Percentiles rank a stretch among this genome's conserved stretches.
These are phyloP conservation scores for Mycena vitilis DNA, from an alignment of 768 basidiomycete genomes.

Conservation along the genomic window DNA sequence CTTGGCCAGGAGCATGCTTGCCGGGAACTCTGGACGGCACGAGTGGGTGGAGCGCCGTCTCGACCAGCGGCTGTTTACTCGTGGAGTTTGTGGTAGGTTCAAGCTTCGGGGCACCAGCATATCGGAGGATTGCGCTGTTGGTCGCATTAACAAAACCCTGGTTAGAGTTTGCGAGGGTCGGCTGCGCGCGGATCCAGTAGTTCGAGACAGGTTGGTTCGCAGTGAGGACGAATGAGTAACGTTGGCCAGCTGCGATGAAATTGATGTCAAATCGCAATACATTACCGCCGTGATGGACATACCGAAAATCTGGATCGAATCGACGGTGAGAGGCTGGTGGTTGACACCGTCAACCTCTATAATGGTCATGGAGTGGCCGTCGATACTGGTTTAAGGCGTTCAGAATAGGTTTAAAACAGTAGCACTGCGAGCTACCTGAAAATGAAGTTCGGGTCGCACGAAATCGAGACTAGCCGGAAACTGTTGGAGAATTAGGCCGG, in stretches of 20 bases:
- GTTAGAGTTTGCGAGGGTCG: background rate
- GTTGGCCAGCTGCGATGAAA: constrained; percentile 45
- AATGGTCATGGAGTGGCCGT: background rate
- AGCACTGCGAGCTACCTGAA: background rate
- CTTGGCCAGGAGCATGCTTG: constrained; percentile 41
- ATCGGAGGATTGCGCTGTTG: constrained; percentile 31
- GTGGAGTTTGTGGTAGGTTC: constrained; percentile 12
- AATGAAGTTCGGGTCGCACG: constrained; percentile 57
- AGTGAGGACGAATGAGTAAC: constrained; percentile 17
- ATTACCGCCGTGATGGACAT: constrained; percentile 35
- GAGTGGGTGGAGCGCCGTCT: constrained; percentile 39
- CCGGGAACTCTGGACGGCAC: constrained; percentile 44
- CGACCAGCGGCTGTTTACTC: constrained; percentile 15
- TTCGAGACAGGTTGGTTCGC: constrained; percentile 22
- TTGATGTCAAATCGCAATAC: background rate
- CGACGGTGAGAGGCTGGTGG: constrained; percentile 50
- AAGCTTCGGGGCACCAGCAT: constrained; percentile 14
- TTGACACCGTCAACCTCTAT: constrained; percentile 48
- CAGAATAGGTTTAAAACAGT: too few species aligned
- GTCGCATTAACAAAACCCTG: constrained; percentile 21
- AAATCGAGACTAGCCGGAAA: constrained; percentile 59
- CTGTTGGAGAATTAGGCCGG: constrained; percentile 27
- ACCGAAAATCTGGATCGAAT: constrained; percentile 52
- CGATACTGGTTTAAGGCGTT: background rate
- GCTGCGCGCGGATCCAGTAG: constrained; percentile 32